Conservation (phyloP, 2,329 filamentous ascomycete species). For the Xylaria sp. region DNA sequence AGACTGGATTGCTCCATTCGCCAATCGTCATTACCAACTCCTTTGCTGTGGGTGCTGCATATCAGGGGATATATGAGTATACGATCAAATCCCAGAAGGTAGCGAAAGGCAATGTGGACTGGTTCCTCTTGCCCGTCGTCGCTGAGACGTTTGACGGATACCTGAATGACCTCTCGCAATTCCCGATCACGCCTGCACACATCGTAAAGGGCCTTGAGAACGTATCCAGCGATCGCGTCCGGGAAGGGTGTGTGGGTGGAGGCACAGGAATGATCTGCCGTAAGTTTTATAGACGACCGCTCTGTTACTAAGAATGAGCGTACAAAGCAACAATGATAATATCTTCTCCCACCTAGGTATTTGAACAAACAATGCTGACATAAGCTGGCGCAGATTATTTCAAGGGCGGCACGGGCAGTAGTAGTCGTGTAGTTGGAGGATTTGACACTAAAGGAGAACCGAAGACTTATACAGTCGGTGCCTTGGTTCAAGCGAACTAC, state of each 20-base stretch:
- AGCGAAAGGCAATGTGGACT: slow-evolving; percentile 57
- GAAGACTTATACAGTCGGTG: slow-evolving; percentile 66
- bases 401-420: slow-evolving; percentile 74
- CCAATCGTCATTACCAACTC: slow-evolving; percentile 70
- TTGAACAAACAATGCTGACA: not conserved
- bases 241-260: slow-evolving; percentile 71
- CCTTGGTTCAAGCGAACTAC: slow-evolving; percentile 74
- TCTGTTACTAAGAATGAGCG: not conserved
- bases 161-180: slow-evolving; percentile 66
- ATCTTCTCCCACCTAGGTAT: not conserved
- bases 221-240: slow-evolving; percentile 61
- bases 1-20: slow-evolving; percentile 67
- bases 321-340: not conserved
- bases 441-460: slow-evolving; percentile 50
- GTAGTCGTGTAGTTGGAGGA: slow-evolving; percentile 65
- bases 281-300: slow-evolving; percentile 32
- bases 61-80: slow-evolving; percentile 68
- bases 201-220: slow-evolving; percentile 63
- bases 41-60: slow-evolving; percentile 66
- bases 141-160: slow-evolving; percentile 72
- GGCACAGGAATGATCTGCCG: slow-evolving; percentile 63
- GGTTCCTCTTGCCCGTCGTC: slow-evolving; percentile 67
- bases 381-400: slow-evolving; percentile 59
- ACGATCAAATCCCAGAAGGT: slow-evolving; percentile 58
- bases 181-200: slow-evolving; percentile 64